Conservation (phyloP, 768 basidiomycete species). For the Amanita inopinata region DNA sequence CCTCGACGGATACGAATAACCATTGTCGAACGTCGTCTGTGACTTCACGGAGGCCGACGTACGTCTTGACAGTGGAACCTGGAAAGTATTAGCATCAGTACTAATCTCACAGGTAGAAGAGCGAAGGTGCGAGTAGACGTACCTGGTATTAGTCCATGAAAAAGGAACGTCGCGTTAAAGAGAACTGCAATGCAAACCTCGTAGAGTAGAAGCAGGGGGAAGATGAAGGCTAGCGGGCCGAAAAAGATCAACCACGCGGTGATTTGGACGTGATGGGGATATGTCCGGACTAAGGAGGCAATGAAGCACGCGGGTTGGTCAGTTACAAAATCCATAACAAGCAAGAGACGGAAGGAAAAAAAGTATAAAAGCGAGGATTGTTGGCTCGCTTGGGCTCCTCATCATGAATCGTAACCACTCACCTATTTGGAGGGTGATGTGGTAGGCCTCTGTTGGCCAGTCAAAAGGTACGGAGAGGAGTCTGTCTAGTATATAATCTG, state of each 20-base stretch:
- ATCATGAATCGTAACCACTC: slow-evolving; percentile 8
- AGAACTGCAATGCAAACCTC: slow-evolving; percentile 25
- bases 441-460: slow-evolving; percentile 10
- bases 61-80: slow-evolving; percentile 24
- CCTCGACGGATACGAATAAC: slow-evolving; percentile 27
- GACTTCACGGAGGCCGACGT: slow-evolving; percentile 21
- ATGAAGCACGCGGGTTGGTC: too few relatives aligned
- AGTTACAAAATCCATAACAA: too few relatives aligned
- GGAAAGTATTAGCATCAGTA: background rate
- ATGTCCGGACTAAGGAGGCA: slow-evolving; percentile 13
- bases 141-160: slow-evolving; percentile 28
- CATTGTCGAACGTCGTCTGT: slow-evolving; percentile 27
- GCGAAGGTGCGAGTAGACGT: slow-evolving; percentile 3
- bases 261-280: slow-evolving; percentile 27
- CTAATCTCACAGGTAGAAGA: background rate
- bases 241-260: slow-evolving; percentile 30
- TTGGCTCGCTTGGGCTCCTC: too few relatives aligned
- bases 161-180: slow-evolving; percentile 24
- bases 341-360: background rate
- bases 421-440: slow-evolving; percentile 12
- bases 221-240: slow-evolving; percentile 29
- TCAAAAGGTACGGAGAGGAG: background rate
- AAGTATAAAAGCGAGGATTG: too few relatives aligned
- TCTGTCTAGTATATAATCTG: slow-evolving; percentile 2
- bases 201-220: slow-evolving; percentile 25